phyloP scores from a whole-genome alignment of 768 basidiomycete species.

The Trametes meyenii region DNA sequence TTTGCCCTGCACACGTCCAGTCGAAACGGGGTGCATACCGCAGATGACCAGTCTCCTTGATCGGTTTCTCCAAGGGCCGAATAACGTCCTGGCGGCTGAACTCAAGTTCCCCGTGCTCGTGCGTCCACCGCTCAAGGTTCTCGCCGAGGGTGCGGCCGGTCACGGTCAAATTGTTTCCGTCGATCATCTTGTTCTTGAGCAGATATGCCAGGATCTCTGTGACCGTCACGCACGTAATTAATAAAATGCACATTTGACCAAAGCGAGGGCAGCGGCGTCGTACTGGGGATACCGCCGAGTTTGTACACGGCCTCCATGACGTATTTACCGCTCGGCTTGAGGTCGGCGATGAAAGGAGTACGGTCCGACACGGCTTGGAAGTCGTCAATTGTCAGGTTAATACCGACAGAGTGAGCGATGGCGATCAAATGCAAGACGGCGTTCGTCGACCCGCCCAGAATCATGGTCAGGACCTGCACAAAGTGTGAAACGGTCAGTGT shows the following conservation, averaged over 20 bases:
- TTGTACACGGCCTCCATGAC: conserved; percentile 98
- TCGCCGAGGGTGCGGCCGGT: conserved; percentile 90
- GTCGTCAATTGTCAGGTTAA: conserved; percentile 87
- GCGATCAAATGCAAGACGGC: conserved; percentile 97
- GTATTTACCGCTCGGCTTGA: conserved; percentile 97
- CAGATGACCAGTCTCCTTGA: conserved; percentile 89
- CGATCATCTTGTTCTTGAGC: conserved; percentile 84
- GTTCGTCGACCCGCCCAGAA: conserved; percentile 97
- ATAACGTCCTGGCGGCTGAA: conserved; percentile 78
- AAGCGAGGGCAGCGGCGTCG: conserved; percentile 33
- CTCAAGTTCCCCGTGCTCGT: conserved; percentile 77
- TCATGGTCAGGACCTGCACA: conserved; percentile 87
- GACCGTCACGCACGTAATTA: not conserved
- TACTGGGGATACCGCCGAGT: conserved; percentile 95
- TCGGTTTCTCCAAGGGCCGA: conserved; percentile 82
- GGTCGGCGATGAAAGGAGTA: conserved; percentile 91
- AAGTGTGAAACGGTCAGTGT: not conserved
- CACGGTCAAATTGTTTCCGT: conserved; percentile 89
- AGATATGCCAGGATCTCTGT: conserved; percentile 85
- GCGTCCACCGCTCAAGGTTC: conserved; percentile 89
- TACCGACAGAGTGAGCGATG: conserved; percentile 93
- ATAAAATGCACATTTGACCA: not conserved
- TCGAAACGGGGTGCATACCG: conserved; percentile 50
- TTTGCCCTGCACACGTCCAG: conserved; percentile 1
- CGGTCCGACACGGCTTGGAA: conserved; percentile 94